Evolutionary conservation across 371 early-diverging fungal species (phyloP).

Genomic region (Mortierella sp.): DNA sequence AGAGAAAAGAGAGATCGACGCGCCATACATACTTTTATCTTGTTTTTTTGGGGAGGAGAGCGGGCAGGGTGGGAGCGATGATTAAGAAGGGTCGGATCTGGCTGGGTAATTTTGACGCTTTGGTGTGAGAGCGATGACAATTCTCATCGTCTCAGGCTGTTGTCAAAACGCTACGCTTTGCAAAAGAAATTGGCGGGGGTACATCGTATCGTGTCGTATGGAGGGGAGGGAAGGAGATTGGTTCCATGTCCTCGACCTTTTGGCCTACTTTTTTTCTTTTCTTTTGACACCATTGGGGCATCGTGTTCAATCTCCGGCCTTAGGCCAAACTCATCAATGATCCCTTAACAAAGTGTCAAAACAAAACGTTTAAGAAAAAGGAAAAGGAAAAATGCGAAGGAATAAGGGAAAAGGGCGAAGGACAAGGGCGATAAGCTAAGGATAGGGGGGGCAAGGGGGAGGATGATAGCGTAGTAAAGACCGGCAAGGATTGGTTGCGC

Average conservation of each 20-base stretch:
- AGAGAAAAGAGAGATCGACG: neutral
- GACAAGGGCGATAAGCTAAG: neutral
- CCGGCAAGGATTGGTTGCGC: neutral
- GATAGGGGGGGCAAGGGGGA: neutral
- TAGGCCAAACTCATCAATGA: neutral
- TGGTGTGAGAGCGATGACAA: too few relatives aligned
- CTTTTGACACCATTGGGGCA: neutral
- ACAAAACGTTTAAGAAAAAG: neutral
- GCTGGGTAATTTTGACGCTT: neutral
- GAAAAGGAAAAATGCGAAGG: neutral
- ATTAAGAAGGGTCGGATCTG: neutral
- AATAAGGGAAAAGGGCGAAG: neutral
- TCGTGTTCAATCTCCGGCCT: constrained; percentile 10
- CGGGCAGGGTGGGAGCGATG: neutral
- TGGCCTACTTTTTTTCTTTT: neutral
- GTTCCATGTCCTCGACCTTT: neutral
- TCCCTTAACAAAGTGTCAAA: neutral
- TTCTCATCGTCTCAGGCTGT: too few relatives aligned
- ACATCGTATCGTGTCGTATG: too few relatives aligned
- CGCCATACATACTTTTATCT: too few relatives aligned
- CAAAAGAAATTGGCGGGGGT: too few relatives aligned
- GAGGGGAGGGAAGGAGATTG: too few relatives aligned
- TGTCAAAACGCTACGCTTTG: too few relatives aligned
- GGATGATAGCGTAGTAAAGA: neutral
- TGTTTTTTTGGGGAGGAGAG: neutral